These are phyloP conservation scores for Sonneratia alba DNA, from an alignment of 345 rosid species.

Conservation along the genomic window DNA sequence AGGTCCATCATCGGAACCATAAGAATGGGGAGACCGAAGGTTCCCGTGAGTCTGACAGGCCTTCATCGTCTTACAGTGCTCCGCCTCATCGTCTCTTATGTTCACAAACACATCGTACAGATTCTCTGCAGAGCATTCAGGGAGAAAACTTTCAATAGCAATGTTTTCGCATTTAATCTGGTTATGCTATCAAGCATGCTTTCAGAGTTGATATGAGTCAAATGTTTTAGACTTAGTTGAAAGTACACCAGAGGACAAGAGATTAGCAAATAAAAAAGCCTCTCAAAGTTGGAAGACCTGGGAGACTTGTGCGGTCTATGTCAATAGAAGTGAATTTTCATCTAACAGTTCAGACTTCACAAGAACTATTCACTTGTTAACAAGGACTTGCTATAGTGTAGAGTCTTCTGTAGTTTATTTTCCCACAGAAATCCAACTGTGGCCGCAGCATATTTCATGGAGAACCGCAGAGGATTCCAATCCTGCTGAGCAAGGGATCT, in stretches of 20 bases:
- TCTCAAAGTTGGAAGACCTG: neutral
- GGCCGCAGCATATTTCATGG: neutral
- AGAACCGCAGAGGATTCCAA: neutral
- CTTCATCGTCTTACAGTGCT: slow-evolving; percentile 94
- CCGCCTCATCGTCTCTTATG: slow-evolving; percentile 94
- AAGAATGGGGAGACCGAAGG: slow-evolving; percentile 86
- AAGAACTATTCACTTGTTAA: neutral
- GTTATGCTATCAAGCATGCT: neutral
- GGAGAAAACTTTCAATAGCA: neutral
- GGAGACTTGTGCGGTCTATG: neutral
- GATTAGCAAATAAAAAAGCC: neutral
- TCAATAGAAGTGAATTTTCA: neutral
- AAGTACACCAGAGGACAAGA: neutral
- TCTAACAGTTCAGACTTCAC: neutral
- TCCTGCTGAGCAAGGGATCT: neutral
- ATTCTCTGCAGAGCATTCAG: slow-evolving; percentile 42
- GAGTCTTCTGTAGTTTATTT: neutral
- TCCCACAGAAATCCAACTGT: neutral
- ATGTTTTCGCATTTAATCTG: neutral
- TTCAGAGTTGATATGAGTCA: neutral
- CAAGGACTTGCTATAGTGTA: neutral
- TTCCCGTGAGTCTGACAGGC: slow-evolving; percentile 84
- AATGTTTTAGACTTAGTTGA: neutral
- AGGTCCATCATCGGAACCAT: slow-evolving; percentile 25
- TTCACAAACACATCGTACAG: slow-evolving; percentile 82